phyloP scores from a whole-genome alignment of 2,329 filamentous ascomycete genomes.

The Myriosclerotinia duriaeana region DNA sequence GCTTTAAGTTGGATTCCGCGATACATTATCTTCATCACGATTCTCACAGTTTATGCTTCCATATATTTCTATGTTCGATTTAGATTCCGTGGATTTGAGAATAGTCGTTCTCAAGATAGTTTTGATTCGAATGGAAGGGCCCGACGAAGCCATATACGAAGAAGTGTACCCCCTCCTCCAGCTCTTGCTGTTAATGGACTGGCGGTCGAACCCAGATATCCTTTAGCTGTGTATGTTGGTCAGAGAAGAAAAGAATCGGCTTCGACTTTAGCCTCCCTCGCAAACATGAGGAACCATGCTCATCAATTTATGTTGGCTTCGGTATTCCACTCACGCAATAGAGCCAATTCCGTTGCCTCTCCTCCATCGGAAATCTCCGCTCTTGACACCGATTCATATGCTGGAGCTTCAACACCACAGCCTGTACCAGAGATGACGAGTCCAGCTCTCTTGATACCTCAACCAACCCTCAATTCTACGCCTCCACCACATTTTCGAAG shows the following conservation, averaged over 20 bases:
- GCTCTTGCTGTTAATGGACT: constrained; percentile 35
- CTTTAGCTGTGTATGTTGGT: constrained; percentile 22
- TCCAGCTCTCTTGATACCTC: constrained; percentile 7
- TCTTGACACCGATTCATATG: constrained; percentile 31
- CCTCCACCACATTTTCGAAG: constrained; percentile 25
- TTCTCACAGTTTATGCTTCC: constrained; percentile 63
- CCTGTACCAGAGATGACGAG: constrained; percentile 25
- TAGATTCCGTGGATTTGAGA: constrained; percentile 38
- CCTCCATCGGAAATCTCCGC: constrained; percentile 29
- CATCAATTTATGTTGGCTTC: constrained; percentile 39
- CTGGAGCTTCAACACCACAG: constrained; percentile 29
- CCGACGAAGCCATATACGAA: constrained; percentile 21
- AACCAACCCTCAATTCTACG: constrained; percentile 5
- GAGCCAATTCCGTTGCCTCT: constrained; percentile 21
- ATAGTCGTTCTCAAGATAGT: constrained; percentile 22
- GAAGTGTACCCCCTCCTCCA: constrained; percentile 34
- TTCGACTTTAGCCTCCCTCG: constrained; percentile 29
- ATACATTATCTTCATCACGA: constrained; percentile 64
- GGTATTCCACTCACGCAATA: constrained; percentile 29
- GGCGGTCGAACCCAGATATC: constrained; percentile 32
- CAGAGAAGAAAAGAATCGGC: constrained; percentile 27
- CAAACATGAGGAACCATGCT: constrained; percentile 25
- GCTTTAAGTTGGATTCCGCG: constrained; percentile 72
- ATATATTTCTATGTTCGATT: constrained; percentile 67
- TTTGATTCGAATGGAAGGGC: constrained; percentile 23